Conservation (phyloP, 1,284 basidiomycete species). For the Ustanciosporium gigantosporum region DNA sequence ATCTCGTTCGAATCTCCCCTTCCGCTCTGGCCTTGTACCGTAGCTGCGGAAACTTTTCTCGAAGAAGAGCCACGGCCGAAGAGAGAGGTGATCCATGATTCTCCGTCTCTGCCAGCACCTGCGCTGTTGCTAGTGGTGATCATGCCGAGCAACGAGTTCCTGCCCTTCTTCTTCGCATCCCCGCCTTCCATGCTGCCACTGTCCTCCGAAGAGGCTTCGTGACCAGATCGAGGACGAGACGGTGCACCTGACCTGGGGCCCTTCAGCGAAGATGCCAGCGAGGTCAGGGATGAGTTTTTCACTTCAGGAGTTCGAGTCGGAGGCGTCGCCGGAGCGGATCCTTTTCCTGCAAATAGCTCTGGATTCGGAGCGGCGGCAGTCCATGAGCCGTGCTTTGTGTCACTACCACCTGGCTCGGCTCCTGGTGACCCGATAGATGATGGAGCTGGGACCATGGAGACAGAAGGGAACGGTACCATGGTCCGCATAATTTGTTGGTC, state of each 20-base stretch:
- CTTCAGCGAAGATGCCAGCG: constrained; percentile 11
- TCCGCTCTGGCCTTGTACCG: no score
- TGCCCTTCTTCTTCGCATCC: constrained; percentile 10
- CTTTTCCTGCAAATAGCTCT: constrained; percentile 7
- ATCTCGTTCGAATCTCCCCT: no score
- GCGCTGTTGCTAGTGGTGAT: not conserved
- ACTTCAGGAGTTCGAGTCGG: constrained; percentile 3
- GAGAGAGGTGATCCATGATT: constrained; percentile 18
- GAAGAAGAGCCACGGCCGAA: constrained; percentile 8
- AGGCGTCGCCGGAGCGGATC: not conserved
- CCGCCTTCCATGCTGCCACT: constrained; percentile 8
- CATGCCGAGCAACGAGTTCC: constrained; percentile 9
- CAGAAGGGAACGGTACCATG: no score
- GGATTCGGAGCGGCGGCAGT: constrained; percentile 12
- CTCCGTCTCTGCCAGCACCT: not conserved
- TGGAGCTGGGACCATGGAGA: constrained; percentile 10
- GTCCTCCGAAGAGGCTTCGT: constrained; percentile 22
- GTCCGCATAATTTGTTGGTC: no score
- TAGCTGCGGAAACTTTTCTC: constrained; percentile 1
- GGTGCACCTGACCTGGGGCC: constrained; percentile 9
- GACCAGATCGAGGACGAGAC: constrained; percentile 10
- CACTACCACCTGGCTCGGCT: constrained; percentile 14
- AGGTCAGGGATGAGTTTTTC: constrained; percentile 10
- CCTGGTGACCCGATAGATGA: no score
- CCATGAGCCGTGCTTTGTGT: constrained; percentile 25